Evolutionary conservation across 345 rosid genomes (phyloP).

Genomic region (Hirschfeldia incana): DNA sequence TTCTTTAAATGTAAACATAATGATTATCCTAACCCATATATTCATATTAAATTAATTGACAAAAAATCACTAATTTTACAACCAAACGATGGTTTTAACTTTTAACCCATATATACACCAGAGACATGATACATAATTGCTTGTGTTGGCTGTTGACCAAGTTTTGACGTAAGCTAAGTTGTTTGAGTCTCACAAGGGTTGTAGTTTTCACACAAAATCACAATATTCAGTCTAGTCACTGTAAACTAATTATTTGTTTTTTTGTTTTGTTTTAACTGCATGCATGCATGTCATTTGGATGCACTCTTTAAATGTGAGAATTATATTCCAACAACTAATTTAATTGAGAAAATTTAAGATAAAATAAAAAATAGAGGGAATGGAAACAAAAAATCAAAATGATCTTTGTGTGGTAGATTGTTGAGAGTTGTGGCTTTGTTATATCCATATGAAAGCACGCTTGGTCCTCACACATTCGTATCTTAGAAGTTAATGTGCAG

Average conservation of each 20-base stretch:
- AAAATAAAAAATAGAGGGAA: too few relatives aligned
- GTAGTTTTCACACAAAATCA: conserved; percentile 28
- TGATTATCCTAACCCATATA: background rate
- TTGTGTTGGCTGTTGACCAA: conserved; percentile 6
- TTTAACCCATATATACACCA: too few relatives aligned
- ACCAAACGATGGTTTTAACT: background rate
- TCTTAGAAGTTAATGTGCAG: conserved; percentile 3
- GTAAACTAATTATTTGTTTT: conserved; percentile 14
- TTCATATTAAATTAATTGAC: background rate
- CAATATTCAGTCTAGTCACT: conserved; percentile 13
- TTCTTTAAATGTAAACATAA: background rate
- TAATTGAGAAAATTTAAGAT: background rate
- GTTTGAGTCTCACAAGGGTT: conserved; percentile 23
- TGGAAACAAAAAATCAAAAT: background rate
- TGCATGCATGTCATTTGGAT: conserved; percentile 37
- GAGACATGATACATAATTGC: background rate
- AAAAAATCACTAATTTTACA: background rate
- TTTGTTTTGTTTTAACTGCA: conserved; percentile 29
- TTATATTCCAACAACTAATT: conserved; percentile 36
- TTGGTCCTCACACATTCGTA: conserved; percentile 30
- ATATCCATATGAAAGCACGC: conserved; percentile 32
- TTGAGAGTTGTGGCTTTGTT: conserved; percentile 30
- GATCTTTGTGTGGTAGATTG: conserved; percentile 27
- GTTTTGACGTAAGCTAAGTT: conserved; percentile 21
- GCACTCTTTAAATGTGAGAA: conserved; percentile 35